Conservation (phyloP, 1,284 basidiomycete species). For the Pascua guehoae region DNA sequence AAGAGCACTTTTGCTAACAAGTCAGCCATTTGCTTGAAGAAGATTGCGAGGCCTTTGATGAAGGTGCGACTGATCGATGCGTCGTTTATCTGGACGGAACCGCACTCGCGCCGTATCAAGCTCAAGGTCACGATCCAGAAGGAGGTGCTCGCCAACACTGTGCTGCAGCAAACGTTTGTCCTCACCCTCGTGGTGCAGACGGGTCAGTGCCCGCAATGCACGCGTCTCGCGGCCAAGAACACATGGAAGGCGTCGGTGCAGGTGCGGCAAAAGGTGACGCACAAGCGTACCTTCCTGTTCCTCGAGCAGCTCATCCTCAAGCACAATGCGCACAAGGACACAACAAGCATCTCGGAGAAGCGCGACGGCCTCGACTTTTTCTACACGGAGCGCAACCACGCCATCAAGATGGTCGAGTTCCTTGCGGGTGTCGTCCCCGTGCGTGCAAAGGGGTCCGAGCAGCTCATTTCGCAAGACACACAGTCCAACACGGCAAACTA, state of each 20-base stretch:
- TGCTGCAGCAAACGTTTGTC: slow-evolving; percentile 96
- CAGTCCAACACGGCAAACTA: slow-evolving; percentile 91
- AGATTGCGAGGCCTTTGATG: slow-evolving; percentile 80
- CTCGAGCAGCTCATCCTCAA: slow-evolving; percentile 97
- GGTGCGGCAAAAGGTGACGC: slow-evolving; percentile 93
- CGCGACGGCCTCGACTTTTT: slow-evolving; percentile 96
- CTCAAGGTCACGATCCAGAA: slow-evolving; percentile 97
- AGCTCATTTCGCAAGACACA: slow-evolving; percentile 86
- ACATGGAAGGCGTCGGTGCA: slow-evolving; percentile 98
- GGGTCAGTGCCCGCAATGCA: slow-evolving; percentile 91
- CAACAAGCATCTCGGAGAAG: slow-evolving; percentile 86
- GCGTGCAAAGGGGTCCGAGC: slow-evolving; percentile 84
- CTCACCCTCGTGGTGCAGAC: slow-evolving; percentile 94
- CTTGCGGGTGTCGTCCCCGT: slow-evolving; percentile 81
- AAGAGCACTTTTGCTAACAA: not conserved
- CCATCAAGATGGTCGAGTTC: slow-evolving; percentile 98
- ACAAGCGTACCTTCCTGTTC: slow-evolving; percentile 97
- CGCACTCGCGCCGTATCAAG: slow-evolving; percentile 87
- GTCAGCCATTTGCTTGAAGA: slow-evolving; percentile 77
- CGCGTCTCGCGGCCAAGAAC: slow-evolving; percentile 92
- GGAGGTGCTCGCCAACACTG: slow-evolving; percentile 92
- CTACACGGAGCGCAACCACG: slow-evolving; percentile 84
- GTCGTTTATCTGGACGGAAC: slow-evolving; percentile 99
- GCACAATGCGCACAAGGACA: slow-evolving; percentile 95
- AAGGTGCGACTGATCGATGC: slow-evolving; percentile 96